These are phyloP conservation scores for Teratosphaeria epicoccoides DNA, from an alignment of 2,329 filamentous ascomycete genomes.

Conservation along the genomic window DNA sequence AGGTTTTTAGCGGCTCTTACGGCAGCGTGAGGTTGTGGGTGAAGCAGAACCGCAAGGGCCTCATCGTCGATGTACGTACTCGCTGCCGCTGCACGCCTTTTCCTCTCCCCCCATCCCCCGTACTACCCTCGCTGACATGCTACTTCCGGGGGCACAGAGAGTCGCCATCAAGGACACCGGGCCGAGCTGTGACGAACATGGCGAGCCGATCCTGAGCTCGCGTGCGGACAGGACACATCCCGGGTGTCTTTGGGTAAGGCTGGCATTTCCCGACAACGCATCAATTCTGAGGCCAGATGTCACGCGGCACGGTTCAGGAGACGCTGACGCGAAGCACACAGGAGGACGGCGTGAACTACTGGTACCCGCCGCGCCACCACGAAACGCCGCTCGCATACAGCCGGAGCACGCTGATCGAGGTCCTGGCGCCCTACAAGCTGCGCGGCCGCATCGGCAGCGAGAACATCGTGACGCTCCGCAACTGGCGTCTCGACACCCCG, in stretches of 20 bases:
- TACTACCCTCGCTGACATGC: background rate
- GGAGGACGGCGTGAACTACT: background rate
- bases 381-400: background rate
- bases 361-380: background rate
- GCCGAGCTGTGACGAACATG: too few relatives aligned
- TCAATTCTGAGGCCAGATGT: background rate
- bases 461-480: background rate
- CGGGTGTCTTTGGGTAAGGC: too few relatives aligned
- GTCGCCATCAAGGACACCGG: background rate
- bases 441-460: background rate
- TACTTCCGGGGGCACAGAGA: background rate
- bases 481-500: background rate
- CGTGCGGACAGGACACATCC: background rate
- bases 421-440: background rate
- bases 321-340: background rate
- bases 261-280: too few relatives aligned
- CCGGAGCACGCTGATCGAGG: background rate
- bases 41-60: background rate
- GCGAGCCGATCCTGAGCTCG: too few relatives aligned
- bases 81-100: too few relatives aligned
- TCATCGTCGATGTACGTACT: background rate
- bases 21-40: background rate
- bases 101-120: background rate
- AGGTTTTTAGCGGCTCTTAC: too few relatives aligned
- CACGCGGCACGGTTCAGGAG: background rate